These are phyloP conservation scores for Tremella yokohamensis DNA, from an alignment of 768 basidiomycete species.

Conservation along the genomic window DNA sequence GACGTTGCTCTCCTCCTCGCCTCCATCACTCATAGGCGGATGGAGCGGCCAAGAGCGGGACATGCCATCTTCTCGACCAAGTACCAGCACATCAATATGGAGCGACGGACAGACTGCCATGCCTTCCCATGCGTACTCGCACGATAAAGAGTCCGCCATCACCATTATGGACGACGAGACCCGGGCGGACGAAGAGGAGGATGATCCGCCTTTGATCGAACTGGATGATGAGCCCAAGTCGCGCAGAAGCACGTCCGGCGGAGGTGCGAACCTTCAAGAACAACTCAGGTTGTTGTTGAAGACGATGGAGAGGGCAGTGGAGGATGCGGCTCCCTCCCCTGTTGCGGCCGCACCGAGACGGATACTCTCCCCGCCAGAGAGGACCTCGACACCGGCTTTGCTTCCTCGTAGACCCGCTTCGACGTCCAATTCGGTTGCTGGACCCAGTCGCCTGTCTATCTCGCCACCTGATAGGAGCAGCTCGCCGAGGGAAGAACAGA, in stretches of 20 bases:
- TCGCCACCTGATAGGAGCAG: neutral
- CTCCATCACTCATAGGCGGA: conserved; percentile 14
- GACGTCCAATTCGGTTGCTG: neutral
- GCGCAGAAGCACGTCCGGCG: conserved; percentile 4
- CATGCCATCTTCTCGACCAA: neutral
- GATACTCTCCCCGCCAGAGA: neutral
- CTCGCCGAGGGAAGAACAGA: neutral
- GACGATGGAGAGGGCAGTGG: conserved; percentile 23
- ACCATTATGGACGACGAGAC: too few species aligned
- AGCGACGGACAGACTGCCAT: conserved; percentile 28
- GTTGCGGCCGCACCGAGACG: neutral
- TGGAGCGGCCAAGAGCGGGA: conserved; percentile 5
- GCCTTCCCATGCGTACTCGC: conserved; percentile 2
- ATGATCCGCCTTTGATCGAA: conserved; percentile 15
- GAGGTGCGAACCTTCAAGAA: conserved; percentile 16
- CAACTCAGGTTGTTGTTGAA: conserved; percentile 23
- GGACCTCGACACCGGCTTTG: neutral
- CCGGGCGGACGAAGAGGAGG: conserved; percentile 5
- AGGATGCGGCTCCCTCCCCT: conserved; percentile 7
- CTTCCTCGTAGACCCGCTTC: too few species aligned
- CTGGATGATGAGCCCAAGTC: neutral
- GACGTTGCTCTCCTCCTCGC: conserved; percentile 11
- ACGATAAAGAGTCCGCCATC: neutral
- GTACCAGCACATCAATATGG: conserved; percentile 15
- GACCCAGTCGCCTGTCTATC: neutral